These are phyloP conservation scores for Ophiostoma sp. DNA, from an alignment of 2,329 filamentous ascomycete species.

Conservation along the genomic window DNA sequence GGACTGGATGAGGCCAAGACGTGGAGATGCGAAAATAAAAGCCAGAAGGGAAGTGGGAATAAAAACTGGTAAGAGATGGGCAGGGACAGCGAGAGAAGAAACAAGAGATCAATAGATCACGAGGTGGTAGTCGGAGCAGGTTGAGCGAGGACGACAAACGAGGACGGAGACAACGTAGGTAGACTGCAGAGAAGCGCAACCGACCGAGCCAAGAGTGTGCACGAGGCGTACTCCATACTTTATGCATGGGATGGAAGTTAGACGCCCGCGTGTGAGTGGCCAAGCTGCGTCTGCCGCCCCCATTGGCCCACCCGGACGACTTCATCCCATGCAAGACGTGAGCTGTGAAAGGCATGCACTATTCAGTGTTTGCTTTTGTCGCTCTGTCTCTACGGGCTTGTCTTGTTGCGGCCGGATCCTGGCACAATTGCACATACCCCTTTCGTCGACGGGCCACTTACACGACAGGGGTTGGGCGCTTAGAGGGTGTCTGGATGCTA, in stretches of 20 bases:
- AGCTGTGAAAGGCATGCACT: not conserved
- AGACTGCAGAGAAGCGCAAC: not conserved
- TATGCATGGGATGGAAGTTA: conserved; percentile 15
- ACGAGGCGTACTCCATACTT: conserved; percentile 1
- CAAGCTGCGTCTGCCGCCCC: conserved; percentile 10
- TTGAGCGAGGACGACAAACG: too few relatives aligned
- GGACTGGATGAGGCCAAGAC: not conserved
- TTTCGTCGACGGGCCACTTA: not conserved
- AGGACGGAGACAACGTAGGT: too few relatives aligned
- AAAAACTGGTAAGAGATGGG: too few relatives aligned
- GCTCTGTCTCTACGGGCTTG: too few relatives aligned
- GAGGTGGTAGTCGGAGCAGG: not conserved
- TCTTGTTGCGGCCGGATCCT: too few relatives aligned
- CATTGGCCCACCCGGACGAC: conserved; percentile 18
- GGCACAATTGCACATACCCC: too few relatives aligned
- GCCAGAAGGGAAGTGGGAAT: too few relatives aligned
- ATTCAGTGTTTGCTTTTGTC: not conserved
- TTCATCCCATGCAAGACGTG: not conserved
- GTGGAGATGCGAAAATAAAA: too few relatives aligned
- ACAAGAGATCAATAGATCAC: not conserved
- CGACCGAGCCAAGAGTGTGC: not conserved
- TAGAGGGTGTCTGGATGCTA: conserved; percentile 5
- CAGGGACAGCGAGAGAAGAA: not conserved
- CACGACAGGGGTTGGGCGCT: conserved; percentile 24
- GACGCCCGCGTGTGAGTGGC: conserved; percentile 25